Conservation (phyloP, 345 rosid genomes). For the Gossypium raimondii region DNA sequence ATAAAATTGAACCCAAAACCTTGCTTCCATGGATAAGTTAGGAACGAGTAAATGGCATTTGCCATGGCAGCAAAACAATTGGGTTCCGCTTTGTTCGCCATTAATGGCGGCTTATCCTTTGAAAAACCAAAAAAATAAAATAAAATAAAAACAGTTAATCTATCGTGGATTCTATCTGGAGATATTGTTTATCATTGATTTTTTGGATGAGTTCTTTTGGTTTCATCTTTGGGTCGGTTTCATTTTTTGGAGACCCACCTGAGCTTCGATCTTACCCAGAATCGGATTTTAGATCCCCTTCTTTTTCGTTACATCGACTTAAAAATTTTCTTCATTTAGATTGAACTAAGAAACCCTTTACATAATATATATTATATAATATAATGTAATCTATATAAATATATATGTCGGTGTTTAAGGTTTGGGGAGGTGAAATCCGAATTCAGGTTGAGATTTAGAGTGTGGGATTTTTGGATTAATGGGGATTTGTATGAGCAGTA, state of each 20-base stretch:
- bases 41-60: slow-evolving; percentile 5
- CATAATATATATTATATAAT: neutral
- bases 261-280: slow-evolving; percentile 1
- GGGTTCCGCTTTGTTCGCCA: slow-evolving; percentile 31
- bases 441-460: neutral
- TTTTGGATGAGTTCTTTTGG: neutral
- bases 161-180: slow-evolving; percentile 27
- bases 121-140: neutral
- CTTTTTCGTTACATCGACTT: neutral
- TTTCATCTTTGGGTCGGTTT: neutral
- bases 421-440: neutral
- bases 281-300: slow-evolving; percentile 13
- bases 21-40: neutral
- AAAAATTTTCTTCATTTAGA: neutral
- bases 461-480: slow-evolving; percentile 21
- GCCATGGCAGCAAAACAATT: neutral
- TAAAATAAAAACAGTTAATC: neutral
- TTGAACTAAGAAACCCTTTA: neutral
- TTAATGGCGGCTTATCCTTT: slow-evolving; percentile 39
- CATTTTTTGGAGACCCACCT: slow-evolving; percentile 6
- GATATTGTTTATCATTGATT: slow-evolving; percentile 11
- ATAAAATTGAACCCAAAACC: neutral
- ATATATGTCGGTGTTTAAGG: neutral
- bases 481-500: slow-evolving; percentile 41
- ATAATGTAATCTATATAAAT: neutral